Base-by-base conservation (phyloP, 257 asterid species). In the Echium plantagineum region DNA sequence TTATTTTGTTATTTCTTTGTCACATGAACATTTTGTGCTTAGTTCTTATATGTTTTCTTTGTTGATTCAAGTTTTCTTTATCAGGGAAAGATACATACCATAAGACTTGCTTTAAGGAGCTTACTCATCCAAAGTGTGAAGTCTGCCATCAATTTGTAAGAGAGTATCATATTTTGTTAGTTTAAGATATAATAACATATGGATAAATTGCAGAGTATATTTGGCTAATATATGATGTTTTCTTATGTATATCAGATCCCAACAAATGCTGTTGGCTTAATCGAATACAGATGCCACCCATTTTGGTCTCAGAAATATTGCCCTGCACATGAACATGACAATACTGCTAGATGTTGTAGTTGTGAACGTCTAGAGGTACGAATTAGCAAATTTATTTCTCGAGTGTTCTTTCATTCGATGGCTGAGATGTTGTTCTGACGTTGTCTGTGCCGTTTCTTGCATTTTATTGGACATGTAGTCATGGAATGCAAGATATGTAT, bases 261-360 rank as follows among this genome's bases (percentile, higher is more conserved):
- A 2, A 80, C 94, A 9, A 86, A 93, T 58, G 72, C 77, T 60
- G 74, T 66, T 63, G 98, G 98, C 63, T 77, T 89, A 85, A 89
- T 93, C 18, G 99, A 93, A 91, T 89, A 93, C 60, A 74, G 96
- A 66, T 93, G 96, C 88, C 99, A 93, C 64, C 97, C 99, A 0
- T 93, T 80, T 77, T 93, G 99, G 97, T 70, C 83, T 47, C 96
- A 84, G 77, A 93, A 83, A 65, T 93, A 93, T 75, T 89, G 97
- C 59, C 97, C 96, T 66, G 70, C 94, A 17, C 99, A 93, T 58
- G 97, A 93, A 70, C 85, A 80, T 21, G 97, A 93, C 74, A 70
- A 64, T 53, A 93, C 95, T 6, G 72, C 90, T 28, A 78, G 99
- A 9, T 93, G 96, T 79, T 93, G 97, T 48, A 93, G 97, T 58